These are phyloP conservation scores for Epichloe hybrida DNA, from an alignment of 2,329 filamentous ascomycete genomes.

Conservation along the genomic window DNA sequence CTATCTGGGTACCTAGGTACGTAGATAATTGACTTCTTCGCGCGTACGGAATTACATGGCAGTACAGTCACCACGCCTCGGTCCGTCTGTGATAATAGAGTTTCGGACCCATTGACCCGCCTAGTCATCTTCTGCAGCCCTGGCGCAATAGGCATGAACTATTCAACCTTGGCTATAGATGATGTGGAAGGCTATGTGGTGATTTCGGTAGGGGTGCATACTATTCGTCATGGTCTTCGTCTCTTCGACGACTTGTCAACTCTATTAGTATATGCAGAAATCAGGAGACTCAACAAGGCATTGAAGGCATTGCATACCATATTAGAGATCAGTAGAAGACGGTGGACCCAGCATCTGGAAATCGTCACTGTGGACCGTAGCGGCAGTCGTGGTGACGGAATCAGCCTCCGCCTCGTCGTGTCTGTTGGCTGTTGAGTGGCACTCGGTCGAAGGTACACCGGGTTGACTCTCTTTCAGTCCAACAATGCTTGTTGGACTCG, in stretches of 20 bases:
- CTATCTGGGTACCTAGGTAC: too few relatives aligned
- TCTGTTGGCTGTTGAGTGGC: background rate
- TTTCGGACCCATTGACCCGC: background rate
- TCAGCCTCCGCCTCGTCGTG: slow-evolving; percentile 1
- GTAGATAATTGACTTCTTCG: background rate
- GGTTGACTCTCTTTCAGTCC: background rate
- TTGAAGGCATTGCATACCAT: background rate
- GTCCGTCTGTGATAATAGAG: background rate
- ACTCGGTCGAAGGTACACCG: background rate
- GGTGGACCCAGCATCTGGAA: slow-evolving; percentile 11
- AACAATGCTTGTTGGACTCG: slow-evolving; percentile 3
- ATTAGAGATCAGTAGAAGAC: background rate
- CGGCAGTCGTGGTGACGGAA: slow-evolving; percentile 17
- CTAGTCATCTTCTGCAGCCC: background rate
- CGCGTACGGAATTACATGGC: background rate
- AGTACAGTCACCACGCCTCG: background rate
- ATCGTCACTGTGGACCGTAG: slow-evolving; percentile 25
- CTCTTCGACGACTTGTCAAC: background rate
- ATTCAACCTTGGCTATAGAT: slow-evolving; percentile 5
- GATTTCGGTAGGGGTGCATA: background rate
- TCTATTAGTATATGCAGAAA: background rate
- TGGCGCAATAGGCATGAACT: background rate
- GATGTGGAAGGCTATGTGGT: slow-evolving; percentile 11
- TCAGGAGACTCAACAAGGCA: background rate
- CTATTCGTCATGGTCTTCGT: background rate